Conservation (phyloP, 345 rosid genomes). For the Theobroma cacao region DNA sequence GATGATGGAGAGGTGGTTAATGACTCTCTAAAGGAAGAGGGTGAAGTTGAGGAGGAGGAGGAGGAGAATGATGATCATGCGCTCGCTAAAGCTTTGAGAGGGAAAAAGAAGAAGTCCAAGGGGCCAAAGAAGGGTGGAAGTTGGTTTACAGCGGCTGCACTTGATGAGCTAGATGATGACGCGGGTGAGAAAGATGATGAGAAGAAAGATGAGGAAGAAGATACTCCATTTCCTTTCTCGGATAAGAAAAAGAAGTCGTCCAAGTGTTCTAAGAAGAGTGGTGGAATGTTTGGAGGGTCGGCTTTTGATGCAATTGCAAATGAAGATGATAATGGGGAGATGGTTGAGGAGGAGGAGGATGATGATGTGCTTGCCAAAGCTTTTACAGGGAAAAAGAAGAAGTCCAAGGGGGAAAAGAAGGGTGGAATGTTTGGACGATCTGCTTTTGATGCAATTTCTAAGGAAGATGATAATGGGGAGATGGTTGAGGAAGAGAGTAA, state of each 20-base stretch:
- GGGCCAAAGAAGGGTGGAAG: slow-evolving; percentile 32
- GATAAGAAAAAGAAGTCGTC: slow-evolving; percentile 87
- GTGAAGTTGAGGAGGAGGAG: slow-evolving; percentile 13
- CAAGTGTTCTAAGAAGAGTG: slow-evolving; percentile 54
- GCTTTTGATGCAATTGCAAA: slow-evolving; percentile 2
- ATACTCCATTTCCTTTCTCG: slow-evolving; percentile 40
- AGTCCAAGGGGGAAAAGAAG: slow-evolving; percentile 43
- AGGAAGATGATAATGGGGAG: background rate
- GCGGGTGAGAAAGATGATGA: slow-evolving; percentile 27
- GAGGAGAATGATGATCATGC: slow-evolving; percentile 33
- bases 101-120: slow-evolving; percentile 53
- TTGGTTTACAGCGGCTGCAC: slow-evolving; percentile 22
- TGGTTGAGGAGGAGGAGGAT: slow-evolving; percentile 26
- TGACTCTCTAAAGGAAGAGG: slow-evolving; percentile 11
- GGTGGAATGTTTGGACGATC: slow-evolving; percentile 16
- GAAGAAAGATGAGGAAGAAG: slow-evolving; percentile 35
- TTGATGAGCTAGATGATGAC: slow-evolving; percentile 37
- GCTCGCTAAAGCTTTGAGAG: slow-evolving; percentile 36
- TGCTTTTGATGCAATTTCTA: background rate
- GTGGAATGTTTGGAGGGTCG: slow-evolving; percentile 25
- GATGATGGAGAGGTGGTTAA: slow-evolving; percentile 39
- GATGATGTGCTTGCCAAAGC: slow-evolving; percentile 36
- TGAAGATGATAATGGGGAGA: background rate
- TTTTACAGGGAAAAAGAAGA: slow-evolving; percentile 50
- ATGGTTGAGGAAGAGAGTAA: slow-evolving; percentile 21